These are phyloP conservation scores for Fusarium veterinarium DNA, from an alignment of 2,329 filamentous ascomycete genomes.

Conservation along the genomic window DNA sequence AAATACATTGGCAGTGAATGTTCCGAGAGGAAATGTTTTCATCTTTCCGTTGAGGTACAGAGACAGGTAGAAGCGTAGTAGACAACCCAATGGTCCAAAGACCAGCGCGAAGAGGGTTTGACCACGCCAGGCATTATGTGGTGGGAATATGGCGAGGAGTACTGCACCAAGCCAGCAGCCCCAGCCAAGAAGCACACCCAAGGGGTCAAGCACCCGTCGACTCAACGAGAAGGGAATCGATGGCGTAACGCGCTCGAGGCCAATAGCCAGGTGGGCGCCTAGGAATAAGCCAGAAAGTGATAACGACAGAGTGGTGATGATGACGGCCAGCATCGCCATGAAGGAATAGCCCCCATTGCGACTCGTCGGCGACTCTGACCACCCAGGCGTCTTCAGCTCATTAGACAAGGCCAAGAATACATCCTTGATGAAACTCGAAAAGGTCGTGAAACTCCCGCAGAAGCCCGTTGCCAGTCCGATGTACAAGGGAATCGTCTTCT, in stretches of 20 bases:
- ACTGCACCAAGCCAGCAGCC: slow-evolving; percentile 84
- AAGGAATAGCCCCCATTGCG: slow-evolving; percentile 84
- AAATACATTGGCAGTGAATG: slow-evolving; percentile 82
- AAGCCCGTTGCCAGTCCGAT: slow-evolving; percentile 88
- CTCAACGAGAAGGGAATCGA: slow-evolving; percentile 67
- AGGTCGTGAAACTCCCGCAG: slow-evolving; percentile 90
- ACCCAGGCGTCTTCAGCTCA: slow-evolving; percentile 62
- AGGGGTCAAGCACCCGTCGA: slow-evolving; percentile 72
- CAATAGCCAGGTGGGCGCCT: slow-evolving; percentile 80
- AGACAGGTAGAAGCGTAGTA: slow-evolving; percentile 79
- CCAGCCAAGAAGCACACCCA: slow-evolving; percentile 72
- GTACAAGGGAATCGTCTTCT: slow-evolving; percentile 90
- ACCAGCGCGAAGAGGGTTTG: slow-evolving; percentile 79
- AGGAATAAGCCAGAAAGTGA: slow-evolving; percentile 76
- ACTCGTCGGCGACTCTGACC: slow-evolving; percentile 50
- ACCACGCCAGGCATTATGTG: slow-evolving; percentile 80
- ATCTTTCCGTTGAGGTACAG: slow-evolving; percentile 75
- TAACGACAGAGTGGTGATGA: slow-evolving; percentile 77
- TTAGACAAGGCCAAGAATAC: slow-evolving; percentile 84
- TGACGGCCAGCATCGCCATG: slow-evolving; percentile 80
- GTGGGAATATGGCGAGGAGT: slow-evolving; percentile 77
- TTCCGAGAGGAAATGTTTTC: slow-evolving; percentile 82
- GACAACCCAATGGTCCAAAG: slow-evolving; percentile 84
- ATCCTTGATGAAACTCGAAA: slow-evolving; percentile 87
- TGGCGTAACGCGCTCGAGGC: slow-evolving; percentile 67